phyloP scores from a whole-genome alignment of 2,329 filamentous ascomycete species.

The Neopestalotiopsis rosae region DNA sequence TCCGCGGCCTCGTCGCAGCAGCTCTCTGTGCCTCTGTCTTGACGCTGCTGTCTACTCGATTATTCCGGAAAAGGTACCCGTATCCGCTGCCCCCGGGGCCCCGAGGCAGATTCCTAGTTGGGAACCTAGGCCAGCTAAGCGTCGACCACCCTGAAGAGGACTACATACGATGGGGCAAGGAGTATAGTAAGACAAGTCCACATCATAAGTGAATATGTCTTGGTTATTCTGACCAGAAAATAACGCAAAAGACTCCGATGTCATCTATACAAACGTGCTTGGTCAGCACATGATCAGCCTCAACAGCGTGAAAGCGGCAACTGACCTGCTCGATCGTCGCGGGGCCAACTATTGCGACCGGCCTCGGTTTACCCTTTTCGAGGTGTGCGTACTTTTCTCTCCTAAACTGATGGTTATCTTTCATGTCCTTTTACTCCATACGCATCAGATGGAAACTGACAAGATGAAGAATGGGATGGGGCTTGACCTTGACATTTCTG shows the following conservation, averaged over 20 bases:
- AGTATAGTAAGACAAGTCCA: constrained; percentile 34
- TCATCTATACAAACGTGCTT: constrained; percentile 41
- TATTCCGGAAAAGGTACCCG: constrained; percentile 17
- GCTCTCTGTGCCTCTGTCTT: constrained; percentile 19
- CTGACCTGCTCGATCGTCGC: constrained; percentile 45
- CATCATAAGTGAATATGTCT: neutral
- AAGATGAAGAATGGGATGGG: constrained; percentile 30
- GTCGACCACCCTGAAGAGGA: constrained; percentile 36
- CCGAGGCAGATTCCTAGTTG: constrained; percentile 33
- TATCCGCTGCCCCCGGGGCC: constrained; percentile 37
- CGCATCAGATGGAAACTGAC: neutral
- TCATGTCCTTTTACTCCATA: neutral
- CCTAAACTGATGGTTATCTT: neutral
- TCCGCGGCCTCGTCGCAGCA: constrained; percentile 17
- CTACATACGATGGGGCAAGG: constrained; percentile 36
- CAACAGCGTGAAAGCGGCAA: constrained; percentile 41
- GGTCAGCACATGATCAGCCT: constrained; percentile 44
- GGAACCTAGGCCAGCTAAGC: constrained; percentile 36
- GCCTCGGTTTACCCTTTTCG: constrained; percentile 43
- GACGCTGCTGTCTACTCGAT: constrained; percentile 19
- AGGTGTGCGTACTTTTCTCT: constrained; percentile 23
- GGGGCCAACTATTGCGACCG: constrained; percentile 45
- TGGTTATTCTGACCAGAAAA: neutral
- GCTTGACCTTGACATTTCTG: constrained; percentile 31
- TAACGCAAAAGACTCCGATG: constrained; percentile 34